Conservation (phyloP, 768 basidiomycete genomes). For the Nidularia sp. region DNA sequence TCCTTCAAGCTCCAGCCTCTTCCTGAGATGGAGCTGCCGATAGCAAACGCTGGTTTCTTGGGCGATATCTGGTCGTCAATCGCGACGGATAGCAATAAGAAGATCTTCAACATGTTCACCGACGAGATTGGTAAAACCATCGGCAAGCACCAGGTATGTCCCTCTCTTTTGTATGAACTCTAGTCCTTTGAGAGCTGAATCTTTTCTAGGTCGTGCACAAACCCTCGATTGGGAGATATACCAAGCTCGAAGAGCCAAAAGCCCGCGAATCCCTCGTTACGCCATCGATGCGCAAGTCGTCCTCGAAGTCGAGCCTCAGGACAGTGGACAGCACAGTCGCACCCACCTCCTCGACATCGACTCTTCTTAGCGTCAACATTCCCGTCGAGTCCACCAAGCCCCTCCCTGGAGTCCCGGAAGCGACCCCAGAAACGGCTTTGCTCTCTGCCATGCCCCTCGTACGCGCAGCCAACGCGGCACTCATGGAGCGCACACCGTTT, state of each 20-base stretch:
- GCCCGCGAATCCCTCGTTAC: constrained; percentile 84
- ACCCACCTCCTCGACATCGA: constrained; percentile 39
- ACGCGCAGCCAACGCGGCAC: constrained; percentile 72
- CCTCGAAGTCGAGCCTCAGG: constrained; percentile 50
- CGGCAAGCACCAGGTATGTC: constrained; percentile 79
- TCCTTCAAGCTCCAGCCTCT: constrained; percentile 81
- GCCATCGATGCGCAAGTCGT: constrained; percentile 56
- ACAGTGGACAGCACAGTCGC: constrained; percentile 19
- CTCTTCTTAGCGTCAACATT: constrained; percentile 44
- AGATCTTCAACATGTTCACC: constrained; percentile 87
- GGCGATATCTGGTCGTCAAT: constrained; percentile 90
- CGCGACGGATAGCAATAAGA: constrained; percentile 88
- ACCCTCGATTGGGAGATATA: constrained; percentile 85
- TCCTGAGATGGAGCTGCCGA: constrained; percentile 62
- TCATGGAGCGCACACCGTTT: constrained; percentile 91
- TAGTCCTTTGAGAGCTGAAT: neutral
- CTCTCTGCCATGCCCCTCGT: constrained; percentile 64
- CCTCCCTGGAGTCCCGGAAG: constrained; percentile 25
- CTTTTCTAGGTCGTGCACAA: constrained; percentile 54
- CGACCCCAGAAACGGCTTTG: constrained; percentile 31
- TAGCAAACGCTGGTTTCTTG: constrained; percentile 55
- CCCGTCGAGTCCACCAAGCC: constrained; percentile 17
- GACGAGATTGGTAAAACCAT: constrained; percentile 95
- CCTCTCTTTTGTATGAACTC: neutral
- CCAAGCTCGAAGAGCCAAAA: constrained; percentile 81